Evolutionary conservation across 2,329 filamentous ascomycete genomes (phyloP), one percentile per base, ranked within the genome.

Genomic region (Colletotrichum sp.): DNA sequence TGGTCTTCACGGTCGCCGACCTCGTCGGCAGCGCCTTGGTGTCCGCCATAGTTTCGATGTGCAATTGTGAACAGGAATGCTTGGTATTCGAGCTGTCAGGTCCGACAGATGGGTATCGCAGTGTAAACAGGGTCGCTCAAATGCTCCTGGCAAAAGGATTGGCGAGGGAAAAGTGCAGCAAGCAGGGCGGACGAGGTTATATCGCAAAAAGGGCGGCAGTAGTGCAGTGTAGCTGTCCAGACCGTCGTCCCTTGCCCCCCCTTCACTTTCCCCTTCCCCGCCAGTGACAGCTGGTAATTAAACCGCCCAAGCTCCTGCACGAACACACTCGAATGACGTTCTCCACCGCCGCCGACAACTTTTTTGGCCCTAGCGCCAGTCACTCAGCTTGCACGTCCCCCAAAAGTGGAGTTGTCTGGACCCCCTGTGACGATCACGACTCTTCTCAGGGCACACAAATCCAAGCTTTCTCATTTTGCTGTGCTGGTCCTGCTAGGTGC

Each of bases 1-100:
- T 78, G 63, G 77, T 78, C 72, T 75, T 68, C 32, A 84, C 81
- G 12, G 89, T 90, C 21, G 85, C 84, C 68, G 88, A 86, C 83
- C 89, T 85, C 74, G 89, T 85, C 61, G 89, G 88, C 78, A 89
- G 81, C 24, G 81, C 71, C 21, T 78, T 75, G 48, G 80, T 80
- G 28, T 80, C 81, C 21, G 84, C 83, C 59, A 84, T 85, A 26
- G 77, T 78, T 18, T 78, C 77, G 68, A 79, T 76, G 43, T 81
- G 72, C 82, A 84, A 82, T 63, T 32, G 28, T 32, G 34, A 16
- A 18, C 18, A 8, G 63, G 30, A 6, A 28, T 13, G 68, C 43
- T 6, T 52, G 43, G 43, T 34, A 16, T 6, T 39, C 55, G 34
- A 18, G 59, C 26, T 48, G 59, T 36, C 16, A 14, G 26, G 43